Conservation (phyloP, 192 early-diverging fungal genomes). For the Coemansia pectinata region DNA sequence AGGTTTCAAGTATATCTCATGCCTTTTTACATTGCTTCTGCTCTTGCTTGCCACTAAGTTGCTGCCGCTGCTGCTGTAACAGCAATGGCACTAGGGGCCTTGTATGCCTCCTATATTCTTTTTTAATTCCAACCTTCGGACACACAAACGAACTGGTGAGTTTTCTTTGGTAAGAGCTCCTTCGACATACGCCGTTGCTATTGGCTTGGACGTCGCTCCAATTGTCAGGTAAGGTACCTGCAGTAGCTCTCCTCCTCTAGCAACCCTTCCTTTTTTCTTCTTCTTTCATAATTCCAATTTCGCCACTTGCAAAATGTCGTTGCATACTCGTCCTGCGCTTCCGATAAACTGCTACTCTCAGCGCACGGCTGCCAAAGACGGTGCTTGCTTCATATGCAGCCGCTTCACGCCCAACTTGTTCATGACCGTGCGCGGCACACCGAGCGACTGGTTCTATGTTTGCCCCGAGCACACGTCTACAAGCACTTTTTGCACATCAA, state of each 20-base stretch:
- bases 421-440: conserved; percentile 14
- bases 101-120: conserved; percentile 5
- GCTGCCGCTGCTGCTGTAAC: neutral
- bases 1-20: conserved; percentile 1
- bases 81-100: neutral
- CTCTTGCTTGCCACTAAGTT: conserved; percentile 7
- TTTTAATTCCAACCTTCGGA: neutral
- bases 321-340: conserved; percentile 6
- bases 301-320: conserved; percentile 11
- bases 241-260: neutral
- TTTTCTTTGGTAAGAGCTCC: neutral
- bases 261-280: neutral
- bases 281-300: conserved; percentile 1
- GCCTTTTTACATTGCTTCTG: neutral
- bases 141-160: neutral
- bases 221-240: neutral
- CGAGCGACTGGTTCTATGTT: conserved; percentile 42
- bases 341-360: conserved; percentile 30
- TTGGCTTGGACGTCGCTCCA: neutral
- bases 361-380: conserved; percentile 26
- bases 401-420: conserved; percentile 15
- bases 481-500: conserved; percentile 16
- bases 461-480: conserved; percentile 13
- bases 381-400: conserved; percentile 32
- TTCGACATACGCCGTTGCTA: neutral